A percentile compares a stretch with the other conserved stretches of the same genome.
These are phyloP conservation scores for Lasiodiplodia gonubiensis DNA, from an alignment of 2,329 filamentous ascomycete genomes.

Conservation along the genomic window DNA sequence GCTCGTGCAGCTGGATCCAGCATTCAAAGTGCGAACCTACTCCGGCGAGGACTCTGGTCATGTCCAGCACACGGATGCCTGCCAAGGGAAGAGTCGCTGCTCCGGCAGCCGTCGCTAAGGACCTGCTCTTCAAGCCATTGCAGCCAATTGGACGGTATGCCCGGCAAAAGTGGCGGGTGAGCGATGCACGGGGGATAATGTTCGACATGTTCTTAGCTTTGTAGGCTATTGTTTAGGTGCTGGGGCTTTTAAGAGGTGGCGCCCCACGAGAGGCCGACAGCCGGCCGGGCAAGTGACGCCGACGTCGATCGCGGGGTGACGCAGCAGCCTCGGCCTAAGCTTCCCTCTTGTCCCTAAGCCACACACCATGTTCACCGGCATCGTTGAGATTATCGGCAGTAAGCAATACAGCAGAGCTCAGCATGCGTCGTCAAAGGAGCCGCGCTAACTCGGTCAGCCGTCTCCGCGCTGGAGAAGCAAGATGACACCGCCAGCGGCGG, in stretches of 20 bases:
- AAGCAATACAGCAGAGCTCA: conserved; percentile 48
- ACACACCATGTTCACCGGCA: conserved; percentile 83
- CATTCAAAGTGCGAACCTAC: conserved; percentile 59
- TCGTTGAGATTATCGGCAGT: conserved; percentile 76
- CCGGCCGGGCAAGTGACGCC: conserved; percentile 20
- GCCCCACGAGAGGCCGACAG: conserved; percentile 15
- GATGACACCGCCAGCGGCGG: conserved; percentile 73
- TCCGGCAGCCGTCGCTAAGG: conserved; percentile 20
- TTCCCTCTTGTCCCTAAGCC: conserved; percentile 10
- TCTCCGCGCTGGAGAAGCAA: conserved; percentile 79
- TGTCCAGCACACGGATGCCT: conserved; percentile 88
- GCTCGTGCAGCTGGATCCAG: not conserved
- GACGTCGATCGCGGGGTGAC: conserved; percentile 12
- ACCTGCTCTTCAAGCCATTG: conserved; percentile 17
- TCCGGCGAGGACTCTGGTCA: conserved; percentile 94
- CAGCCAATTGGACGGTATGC: not conserved
- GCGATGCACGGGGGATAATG: conserved; percentile 3
- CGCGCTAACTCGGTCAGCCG: conserved; percentile 63
- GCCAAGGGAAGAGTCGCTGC: conserved; percentile 69
- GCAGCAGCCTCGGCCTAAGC: not conserved
- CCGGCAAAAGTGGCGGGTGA: not conserved
- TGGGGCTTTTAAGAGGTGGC: not conserved
- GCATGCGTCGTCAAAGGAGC: conserved; percentile 13
- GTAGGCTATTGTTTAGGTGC: not conserved
- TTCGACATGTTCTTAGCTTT: conserved; percentile 5